Conservation (phyloP, 495 filamentous ascomycete species). For the Aspergillus ostianus region DNA sequence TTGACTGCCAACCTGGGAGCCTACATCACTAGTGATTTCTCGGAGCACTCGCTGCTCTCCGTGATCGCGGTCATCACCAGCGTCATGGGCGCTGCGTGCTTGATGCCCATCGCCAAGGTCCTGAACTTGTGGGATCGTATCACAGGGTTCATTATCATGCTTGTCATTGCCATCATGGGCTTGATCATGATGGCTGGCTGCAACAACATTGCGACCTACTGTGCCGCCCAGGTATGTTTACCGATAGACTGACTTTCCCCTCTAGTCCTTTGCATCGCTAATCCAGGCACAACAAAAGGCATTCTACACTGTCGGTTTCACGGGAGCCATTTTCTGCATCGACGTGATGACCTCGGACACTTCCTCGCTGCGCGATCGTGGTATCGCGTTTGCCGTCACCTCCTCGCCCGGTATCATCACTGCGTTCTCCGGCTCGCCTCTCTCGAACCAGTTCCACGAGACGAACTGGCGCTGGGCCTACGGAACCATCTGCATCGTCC, state of each 20-base stretch:
- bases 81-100: conserved; percentile 58
- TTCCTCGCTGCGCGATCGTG: conserved; percentile 53
- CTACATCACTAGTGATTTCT: conserved; percentile 33
- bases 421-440: conserved; percentile 8
- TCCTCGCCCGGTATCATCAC: conserved; percentile 57
- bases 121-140: conserved; percentile 63
- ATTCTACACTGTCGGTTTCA: conserved; percentile 52
- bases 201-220: conserved; percentile 44
- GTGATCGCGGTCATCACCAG: conserved; percentile 29
- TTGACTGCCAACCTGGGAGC: conserved; percentile 23
- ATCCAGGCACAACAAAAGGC: conserved; percentile 43
- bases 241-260: not conserved
- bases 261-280: not conserved
- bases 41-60: conserved; percentile 32
- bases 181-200: conserved; percentile 50
- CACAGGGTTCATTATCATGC: conserved; percentile 48
- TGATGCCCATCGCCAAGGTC: conserved; percentile 62
- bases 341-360: conserved; percentile 57
- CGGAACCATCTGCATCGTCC: conserved; percentile 56
- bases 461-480: conserved; percentile 55
- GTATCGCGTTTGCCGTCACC: conserved; percentile 50
- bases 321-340: conserved; percentile 48
- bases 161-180: conserved; percentile 35
- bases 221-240: conserved; percentile 41
- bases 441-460: conserved; percentile 2